Percentiles rank a stretch among this genome's conserved stretches.
These are phyloP conservation scores for Pestalotiopsis sp. DNA, from an alignment of 2,329 filamentous ascomycete species.

Conservation along the genomic window DNA sequence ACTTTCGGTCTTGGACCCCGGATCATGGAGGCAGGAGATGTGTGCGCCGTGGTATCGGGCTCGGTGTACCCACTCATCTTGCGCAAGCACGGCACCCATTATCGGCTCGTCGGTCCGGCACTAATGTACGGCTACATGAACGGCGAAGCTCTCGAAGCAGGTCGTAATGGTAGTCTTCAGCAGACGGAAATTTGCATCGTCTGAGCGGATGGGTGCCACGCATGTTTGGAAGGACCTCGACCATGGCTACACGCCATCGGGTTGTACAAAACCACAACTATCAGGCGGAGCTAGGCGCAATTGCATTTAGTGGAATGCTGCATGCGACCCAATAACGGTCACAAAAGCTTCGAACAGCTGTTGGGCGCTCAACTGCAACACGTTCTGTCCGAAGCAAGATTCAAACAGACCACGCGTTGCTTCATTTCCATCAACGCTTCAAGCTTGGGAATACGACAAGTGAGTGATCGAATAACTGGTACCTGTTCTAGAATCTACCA, in stretches of 20 bases:
- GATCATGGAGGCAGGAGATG: slow-evolving; percentile 2
- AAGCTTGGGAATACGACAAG: background rate
- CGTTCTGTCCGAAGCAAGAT: background rate
- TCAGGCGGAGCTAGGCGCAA: too few relatives aligned
- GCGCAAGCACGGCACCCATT: background rate
- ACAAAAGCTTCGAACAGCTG: too few relatives aligned
- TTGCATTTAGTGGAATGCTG: too few relatives aligned
- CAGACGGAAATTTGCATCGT: background rate
- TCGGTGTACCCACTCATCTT: slow-evolving; percentile 5
- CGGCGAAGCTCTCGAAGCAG: background rate
- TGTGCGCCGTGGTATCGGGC: background rate
- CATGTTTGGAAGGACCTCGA: too few relatives aligned
- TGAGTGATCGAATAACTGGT: background rate
- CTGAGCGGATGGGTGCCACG: background rate
- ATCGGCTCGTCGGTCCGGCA: slow-evolving; percentile 3
- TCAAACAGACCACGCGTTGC: background rate
- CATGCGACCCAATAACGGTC: too few relatives aligned
- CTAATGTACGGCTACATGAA: slow-evolving; percentile 4
- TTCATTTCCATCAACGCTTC: background rate
- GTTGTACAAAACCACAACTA: too few relatives aligned
- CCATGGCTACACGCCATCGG: background rate
- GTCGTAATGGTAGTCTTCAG: background rate
- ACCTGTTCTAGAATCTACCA: background rate
- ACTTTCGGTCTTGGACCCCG: background rate
- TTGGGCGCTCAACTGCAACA: too few relatives aligned